Base-by-base conservation (phyloP, 176 grass and related monocot species). In the Triticum dicoccoides region DNA sequence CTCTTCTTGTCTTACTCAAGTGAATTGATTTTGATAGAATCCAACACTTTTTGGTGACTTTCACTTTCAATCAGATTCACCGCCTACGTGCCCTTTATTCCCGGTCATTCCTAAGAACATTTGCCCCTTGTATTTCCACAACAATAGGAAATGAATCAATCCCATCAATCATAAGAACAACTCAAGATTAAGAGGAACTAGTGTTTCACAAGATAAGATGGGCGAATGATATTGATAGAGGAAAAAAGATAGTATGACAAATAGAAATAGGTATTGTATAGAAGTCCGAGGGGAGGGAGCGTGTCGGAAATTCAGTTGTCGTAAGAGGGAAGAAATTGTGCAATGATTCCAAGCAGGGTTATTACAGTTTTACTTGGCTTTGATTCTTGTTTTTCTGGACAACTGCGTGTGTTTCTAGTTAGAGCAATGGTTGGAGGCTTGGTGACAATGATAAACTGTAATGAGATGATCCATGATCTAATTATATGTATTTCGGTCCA, bases 1-100 rank as follows among this genome's bases (percentile, higher is more conserved):
- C 34, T 65, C 70, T 77, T 59, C 72, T 76, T 84, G 7, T 51
- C 13, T 76, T 11, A 63, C 35, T 65, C 39, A 47, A 76, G 30
- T 61, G 41, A 83, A 83, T 41, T 83, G 54, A 69, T 84, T 61
- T 76, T 23, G 10, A 84, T 34, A 84, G 21, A 84, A 75, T 65
- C 69, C 33, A 11, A 14, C 69, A 75, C 47, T 84, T 84, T 84
- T 76, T 73, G 66, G 47, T 17, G 14, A 59, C 81, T 59, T 73
- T 59, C 47, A 73, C 66, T 52, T 83, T 72, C 23, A 30, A 52
- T 11, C 11, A 23, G 3, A 52, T 76, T 76, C 8, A 73, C 18
- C 39, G 8, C 4, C 70, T 73, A 25, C 9, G n/a, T 73, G 20
- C 21, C 4, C 39, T 45, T 73, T 73, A 47, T n/a, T 20, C 21